Evolutionary conservation across 176 grass and related monocot genomes (phyloP).

Genomic region (Triticum monococcum): DNA sequence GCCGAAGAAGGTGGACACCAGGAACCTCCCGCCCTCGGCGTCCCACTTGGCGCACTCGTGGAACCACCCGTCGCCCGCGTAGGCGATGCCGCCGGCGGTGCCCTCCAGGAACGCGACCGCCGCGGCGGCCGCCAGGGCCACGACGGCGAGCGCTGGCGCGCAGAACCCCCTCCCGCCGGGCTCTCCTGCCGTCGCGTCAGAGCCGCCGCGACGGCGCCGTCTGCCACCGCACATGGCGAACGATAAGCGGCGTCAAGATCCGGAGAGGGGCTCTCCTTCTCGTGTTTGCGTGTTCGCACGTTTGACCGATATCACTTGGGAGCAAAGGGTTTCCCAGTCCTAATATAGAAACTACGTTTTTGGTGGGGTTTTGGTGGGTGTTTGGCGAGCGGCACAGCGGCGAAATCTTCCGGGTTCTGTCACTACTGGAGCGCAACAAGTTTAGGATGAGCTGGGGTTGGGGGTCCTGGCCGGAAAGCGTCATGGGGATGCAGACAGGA

Average conservation of each 20-base stretch:
- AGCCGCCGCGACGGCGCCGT: slow-evolving; percentile 17
- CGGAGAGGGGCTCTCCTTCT: neutral
- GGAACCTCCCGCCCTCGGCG: slow-evolving; percentile 50
- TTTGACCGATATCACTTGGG: neutral
- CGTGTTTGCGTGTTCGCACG: neutral
- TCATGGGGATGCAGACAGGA: neutral
- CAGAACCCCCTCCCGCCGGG: neutral
- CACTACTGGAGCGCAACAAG: neutral
- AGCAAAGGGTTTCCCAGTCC: neutral
- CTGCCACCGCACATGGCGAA: slow-evolving; percentile 51
- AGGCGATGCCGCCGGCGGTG: slow-evolving; percentile 51
- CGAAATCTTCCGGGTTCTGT: slow-evolving; percentile 28
- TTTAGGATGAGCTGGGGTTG: neutral
- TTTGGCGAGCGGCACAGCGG: slow-evolving; percentile 25
- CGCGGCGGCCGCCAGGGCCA: slow-evolving; percentile 51
- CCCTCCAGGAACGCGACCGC: slow-evolving; percentile 67
- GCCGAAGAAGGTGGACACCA: slow-evolving; percentile 61
- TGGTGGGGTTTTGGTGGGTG: slow-evolving; percentile 18
- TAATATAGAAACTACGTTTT: neutral
- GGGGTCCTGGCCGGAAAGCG: neutral
- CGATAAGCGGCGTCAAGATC: neutral
- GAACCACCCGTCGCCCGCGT: slow-evolving; percentile 54
- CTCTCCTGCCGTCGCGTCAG: neutral
- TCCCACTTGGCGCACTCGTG: slow-evolving; percentile 99
- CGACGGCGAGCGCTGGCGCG: slow-evolving; percentile 27